Base-by-base conservation (phyloP, 306 rosid genomes). In the Corylus avellana region DNA sequence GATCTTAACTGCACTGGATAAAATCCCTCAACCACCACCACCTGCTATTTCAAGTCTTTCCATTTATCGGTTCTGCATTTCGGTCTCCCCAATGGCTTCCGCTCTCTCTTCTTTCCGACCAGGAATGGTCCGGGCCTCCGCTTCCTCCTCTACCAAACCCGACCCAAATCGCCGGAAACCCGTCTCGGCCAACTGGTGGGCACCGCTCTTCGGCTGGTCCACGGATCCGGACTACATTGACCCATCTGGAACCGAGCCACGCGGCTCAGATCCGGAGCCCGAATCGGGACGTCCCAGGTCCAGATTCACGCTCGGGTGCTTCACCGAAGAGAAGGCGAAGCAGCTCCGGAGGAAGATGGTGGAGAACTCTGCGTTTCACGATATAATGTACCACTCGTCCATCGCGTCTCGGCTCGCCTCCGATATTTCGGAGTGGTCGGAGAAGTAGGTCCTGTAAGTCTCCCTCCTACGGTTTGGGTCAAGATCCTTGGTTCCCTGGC, bases 401-500 rank as follows among this genome's bases (percentile, higher is more conserved):
- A 92, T 92, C 46, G 97, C 97, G 3, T 90, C 94, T n/a, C 90
- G 94, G 32, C 91, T 92, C 35, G 94, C 94, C 1, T 85, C 89
- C 22, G 91, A 92, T 75, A 50, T 82, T 67, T 75, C 89, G 32
- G 79, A 81, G 50, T 29, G 68, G 62, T 27, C 58, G 39, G 73
- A 84, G 44, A 77, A 87, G 44, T 76, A 89, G 51, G 12, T 27
- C 69, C 75, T 74, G 84, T 70, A 57, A 71, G 74, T 70, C 39
- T 77, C 17, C 8, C 79, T 56, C 54, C 70, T 48, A 51, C 68
- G 75, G 76, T 69, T 39, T 37, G 79, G 58, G 17, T 74, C 8
- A 14, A 78, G 47, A 35, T 20, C 14, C 63, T 25, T 44, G 56
- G 18, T 58, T 27, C 8, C 7, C 59, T 39, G 58, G 20, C 53